Conservation (phyloP, 768 basidiomycete genomes). For the Mycena capillaripes region DNA sequence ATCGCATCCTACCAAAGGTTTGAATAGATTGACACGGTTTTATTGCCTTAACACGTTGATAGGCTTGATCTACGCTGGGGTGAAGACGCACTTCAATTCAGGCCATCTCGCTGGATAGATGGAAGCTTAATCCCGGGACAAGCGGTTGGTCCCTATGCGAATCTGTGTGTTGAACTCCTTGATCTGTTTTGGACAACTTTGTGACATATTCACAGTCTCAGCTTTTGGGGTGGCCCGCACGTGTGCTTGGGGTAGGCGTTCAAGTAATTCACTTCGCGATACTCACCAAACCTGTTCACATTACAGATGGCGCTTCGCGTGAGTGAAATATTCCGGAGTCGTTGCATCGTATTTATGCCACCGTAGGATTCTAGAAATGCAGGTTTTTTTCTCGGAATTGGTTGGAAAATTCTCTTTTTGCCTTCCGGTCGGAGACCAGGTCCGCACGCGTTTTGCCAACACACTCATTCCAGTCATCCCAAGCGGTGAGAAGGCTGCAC, state of each 20-base stretch:
- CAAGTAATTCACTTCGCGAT: neutral
- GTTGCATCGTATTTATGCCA: neutral
- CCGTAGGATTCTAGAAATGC: constrained; percentile 16
- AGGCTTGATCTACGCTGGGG: constrained; percentile 28
- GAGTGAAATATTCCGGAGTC: neutral
- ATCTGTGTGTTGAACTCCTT: constrained; percentile 15
- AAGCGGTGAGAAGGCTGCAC: constrained; percentile 18
- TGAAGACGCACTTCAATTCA: constrained; percentile 26
- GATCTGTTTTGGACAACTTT: neutral
- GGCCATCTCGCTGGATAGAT: constrained; percentile 28
- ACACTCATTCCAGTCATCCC: neutral
- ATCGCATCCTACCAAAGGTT: constrained; percentile 30
- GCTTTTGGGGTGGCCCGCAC: constrained; percentile 28
- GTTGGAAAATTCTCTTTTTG: constrained; percentile 3
- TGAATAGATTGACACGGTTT: neutral
- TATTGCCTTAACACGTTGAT: neutral
- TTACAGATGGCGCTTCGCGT: constrained; percentile 24
- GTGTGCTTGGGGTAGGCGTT: constrained; percentile 31
- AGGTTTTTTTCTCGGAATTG: constrained; percentile 16
- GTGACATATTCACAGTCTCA: constrained; percentile 10
- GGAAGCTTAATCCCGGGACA: neutral
- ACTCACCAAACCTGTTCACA: neutral
- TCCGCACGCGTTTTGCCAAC: neutral
- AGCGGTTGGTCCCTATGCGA: constrained; percentile 30
- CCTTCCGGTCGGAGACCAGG: neutral